These are phyloP conservation scores for Nakataea oryzae DNA, from an alignment of 2,329 filamentous ascomycete genomes.

Conservation along the genomic window DNA sequence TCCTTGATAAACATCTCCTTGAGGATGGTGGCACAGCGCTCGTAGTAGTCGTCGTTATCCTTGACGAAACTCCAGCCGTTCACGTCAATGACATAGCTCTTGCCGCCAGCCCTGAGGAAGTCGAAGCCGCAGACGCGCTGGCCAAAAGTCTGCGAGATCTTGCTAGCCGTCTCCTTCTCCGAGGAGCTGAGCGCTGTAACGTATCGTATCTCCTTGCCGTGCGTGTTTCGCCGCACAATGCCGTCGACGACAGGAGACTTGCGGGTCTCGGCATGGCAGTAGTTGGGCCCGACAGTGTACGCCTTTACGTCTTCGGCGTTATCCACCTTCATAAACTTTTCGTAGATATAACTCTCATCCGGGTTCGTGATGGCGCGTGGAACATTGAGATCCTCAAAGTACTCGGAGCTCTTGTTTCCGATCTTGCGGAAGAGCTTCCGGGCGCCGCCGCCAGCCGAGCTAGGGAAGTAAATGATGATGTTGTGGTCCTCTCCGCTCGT, in stretches of 20 bases:
- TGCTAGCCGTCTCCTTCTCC: constrained; percentile 77
- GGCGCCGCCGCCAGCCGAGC: constrained; percentile 76
- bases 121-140: constrained; percentile 96
- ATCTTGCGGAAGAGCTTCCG: constrained; percentile 92
- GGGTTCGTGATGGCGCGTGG: constrained; percentile 77
- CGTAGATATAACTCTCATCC: constrained; percentile 83
- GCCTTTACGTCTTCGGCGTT: constrained; percentile 98
- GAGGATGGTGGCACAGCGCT: constrained; percentile 77
- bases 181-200: constrained; percentile 74
- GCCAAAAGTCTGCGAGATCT: constrained; percentile 84
- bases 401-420: constrained; percentile 98
- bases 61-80: constrained; percentile 99
- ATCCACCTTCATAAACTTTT: constrained; percentile 92
- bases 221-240: constrained; percentile 87
- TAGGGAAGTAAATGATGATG: constrained; percentile 94
- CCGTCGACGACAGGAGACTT: constrained; percentile 97
- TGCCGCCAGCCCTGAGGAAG: constrained; percentile 73
- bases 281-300: constrained; percentile 87
- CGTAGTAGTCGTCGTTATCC: constrained; percentile 97
- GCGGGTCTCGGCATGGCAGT: constrained; percentile 92
- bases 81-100: constrained; percentile 96
- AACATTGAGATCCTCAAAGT: constrained; percentile 62
- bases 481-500: constrained; percentile 99
- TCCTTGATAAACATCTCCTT: constrained; percentile 82
- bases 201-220: constrained; percentile 94